Percentiles rank a stretch among this genome's conserved stretches.
Conservation (phyloP, 169 alveolate species). For the Prorocentrum cordatum region DNA sequence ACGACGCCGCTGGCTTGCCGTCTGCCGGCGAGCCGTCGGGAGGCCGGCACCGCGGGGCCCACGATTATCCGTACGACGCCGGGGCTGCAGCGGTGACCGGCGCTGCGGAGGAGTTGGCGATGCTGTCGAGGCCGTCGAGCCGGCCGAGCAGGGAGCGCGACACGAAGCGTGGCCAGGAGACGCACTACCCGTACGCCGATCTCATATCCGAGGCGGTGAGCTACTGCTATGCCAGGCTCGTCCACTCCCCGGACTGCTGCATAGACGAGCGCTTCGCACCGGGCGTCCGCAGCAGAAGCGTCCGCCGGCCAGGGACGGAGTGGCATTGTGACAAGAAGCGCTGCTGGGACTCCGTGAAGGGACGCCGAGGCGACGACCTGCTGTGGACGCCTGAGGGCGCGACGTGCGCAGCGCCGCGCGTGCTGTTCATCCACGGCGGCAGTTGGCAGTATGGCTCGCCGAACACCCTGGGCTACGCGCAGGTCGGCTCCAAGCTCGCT, state of each 20-base stretch:
- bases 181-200: no score
- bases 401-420: conserved; percentile 29
- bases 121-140: no score
- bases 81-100: no score
- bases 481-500: conserved; percentile 40
- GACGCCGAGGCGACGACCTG: conserved; percentile 38
- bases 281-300: not conserved
- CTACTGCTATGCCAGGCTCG: conserved; percentile 11
- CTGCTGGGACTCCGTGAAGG: conserved; percentile 22
- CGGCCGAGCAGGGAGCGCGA: no score
- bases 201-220: conserved; percentile 32
- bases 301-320: conserved; percentile 32
- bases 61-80: no score
- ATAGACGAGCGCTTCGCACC: not conserved
- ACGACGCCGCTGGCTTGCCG: no score
- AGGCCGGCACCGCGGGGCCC: no score
- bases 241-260: conserved; percentile 1
- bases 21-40: no score
- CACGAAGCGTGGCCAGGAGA: no score
- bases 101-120: no score
- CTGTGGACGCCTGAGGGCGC: conserved; percentile 32
- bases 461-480: conserved; percentile 23
- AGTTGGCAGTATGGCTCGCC: conserved; percentile 61
- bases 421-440: conserved; percentile 55
- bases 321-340: conserved; percentile 32